Evolutionary conservation across 2,329 filamentous ascomycete species (phyloP), one percentile per base, ranked within the genome.

Genomic region (Didymella exigua): DNA sequence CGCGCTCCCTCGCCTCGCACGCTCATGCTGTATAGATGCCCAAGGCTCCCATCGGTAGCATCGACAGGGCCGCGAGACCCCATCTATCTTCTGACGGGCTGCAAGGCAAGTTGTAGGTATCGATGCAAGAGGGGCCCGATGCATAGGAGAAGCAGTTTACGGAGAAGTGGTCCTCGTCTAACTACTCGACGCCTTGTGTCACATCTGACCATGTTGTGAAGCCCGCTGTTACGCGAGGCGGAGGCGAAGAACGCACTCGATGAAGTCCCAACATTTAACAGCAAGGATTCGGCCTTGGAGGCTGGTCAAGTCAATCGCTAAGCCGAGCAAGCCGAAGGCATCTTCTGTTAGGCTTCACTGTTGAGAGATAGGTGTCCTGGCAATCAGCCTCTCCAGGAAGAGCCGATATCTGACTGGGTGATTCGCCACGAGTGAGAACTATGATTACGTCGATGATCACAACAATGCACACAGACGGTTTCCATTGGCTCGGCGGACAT

Each of bases 1-100:
- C 58, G 53, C 59, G 51, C 54, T 36, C 49, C 18, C 34, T 38
- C 42, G 36, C 37, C 30, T 50, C 40, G 18, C 36, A 31, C 31
- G 36, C 46, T 50, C 26, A 40, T 18, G 29, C 46, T 40, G 52
- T 42, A 26, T 23, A 36, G 34, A 40, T 38, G 54, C 47, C 42
- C 42, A 46, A 50, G 34, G 46, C 46, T 42, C 43, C 42, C 46
- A 46, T 47, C 27, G 46, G 46, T 42, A 18, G 10, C 26, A 19
- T 31, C 13, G 24, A 16, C 19, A 11, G 4, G 11, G 10, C 34
- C 21, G 40, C 24, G 16, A 31, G 26, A 26, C 37, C 21, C 3
- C 43, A 14, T 33, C 14, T 23, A 19, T 29, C 23, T 8, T 34
- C 8, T 44, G 23, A 44, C 21, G 29, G 19, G 14, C 42, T 44